phyloP scores from a whole-genome alignment of 2,329 filamentous ascomycete species.

The Aspergillus sp. region DNA sequence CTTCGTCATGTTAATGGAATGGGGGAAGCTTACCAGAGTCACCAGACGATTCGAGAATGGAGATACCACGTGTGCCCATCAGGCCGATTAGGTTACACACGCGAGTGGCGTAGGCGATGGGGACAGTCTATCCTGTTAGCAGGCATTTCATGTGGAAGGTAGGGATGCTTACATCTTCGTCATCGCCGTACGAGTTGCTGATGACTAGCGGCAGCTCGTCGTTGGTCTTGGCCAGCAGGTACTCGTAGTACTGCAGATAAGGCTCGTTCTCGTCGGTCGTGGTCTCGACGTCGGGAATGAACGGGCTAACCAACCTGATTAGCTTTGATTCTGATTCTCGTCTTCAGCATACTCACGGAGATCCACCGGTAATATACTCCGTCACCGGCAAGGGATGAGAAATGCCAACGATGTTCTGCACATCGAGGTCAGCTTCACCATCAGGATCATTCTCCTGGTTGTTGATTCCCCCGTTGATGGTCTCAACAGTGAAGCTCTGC shows the following conservation, averaged over 20 bases:
- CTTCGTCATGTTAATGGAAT: too few species aligned
- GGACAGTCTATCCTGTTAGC: constrained; percentile 54
- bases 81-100: constrained; percentile 67
- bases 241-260: constrained; percentile 64
- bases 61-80: constrained; percentile 68
- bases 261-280: constrained; percentile 63
- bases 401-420: constrained; percentile 60
- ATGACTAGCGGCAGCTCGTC: constrained; percentile 61
- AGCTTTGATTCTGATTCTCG: not conserved
- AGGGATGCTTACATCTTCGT: constrained; percentile 48
- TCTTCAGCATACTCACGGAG: not conserved
- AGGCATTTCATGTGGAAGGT: not conserved
- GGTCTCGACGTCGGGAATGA: constrained; percentile 50
- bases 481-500: constrained; percentile 36
- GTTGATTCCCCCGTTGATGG: constrained; percentile 46
- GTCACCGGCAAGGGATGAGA: constrained; percentile 56
- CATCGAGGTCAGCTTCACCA: constrained; percentile 61
- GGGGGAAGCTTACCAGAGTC: constrained; percentile 42
- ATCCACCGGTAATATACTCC: constrained; percentile 8
- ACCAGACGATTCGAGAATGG: constrained; percentile 64
- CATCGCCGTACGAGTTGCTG: constrained; percentile 67
- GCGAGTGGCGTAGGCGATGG: constrained; percentile 60
- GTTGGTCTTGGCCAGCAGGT: constrained; percentile 55
- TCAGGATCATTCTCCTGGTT: constrained; percentile 48
- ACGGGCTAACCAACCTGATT: constrained; percentile 36